These are phyloP conservation scores for Dryas alaskensis DNA, from an alignment of 306 rosid genomes.

Conservation along the genomic window DNA sequence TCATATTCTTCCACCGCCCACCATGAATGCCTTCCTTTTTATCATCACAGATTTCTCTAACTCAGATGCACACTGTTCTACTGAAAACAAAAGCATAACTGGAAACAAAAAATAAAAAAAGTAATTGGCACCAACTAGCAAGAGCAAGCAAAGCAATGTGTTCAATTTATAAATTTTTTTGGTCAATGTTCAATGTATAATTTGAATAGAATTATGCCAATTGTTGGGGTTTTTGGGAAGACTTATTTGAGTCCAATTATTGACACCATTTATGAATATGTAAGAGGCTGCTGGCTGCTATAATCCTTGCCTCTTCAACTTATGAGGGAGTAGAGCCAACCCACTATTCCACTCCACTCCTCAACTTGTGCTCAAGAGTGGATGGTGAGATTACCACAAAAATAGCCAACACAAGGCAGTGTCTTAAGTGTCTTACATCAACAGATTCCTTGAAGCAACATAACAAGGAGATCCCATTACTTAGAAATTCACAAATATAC, in stretches of 20 bases:
- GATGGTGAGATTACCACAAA: slow-evolving; percentile 10
- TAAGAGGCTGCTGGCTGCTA: too few relatives aligned
- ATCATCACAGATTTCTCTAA: background rate
- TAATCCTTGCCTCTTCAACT: too few relatives aligned
- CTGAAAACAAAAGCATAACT: background rate
- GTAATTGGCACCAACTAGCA: too few relatives aligned
- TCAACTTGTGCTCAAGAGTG: background rate
- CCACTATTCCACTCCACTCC: slow-evolving; percentile 6
- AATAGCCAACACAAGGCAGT: background rate
- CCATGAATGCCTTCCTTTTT: background rate
- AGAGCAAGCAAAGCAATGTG: too few relatives aligned
- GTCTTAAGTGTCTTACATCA: slow-evolving; percentile 8
- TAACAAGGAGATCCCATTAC: background rate
- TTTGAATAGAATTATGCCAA: background rate
- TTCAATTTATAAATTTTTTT: too few relatives aligned
- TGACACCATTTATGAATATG: background rate
- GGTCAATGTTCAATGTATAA: background rate
- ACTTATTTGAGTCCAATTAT: background rate
- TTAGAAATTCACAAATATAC: too few relatives aligned
- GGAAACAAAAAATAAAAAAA: too few relatives aligned
- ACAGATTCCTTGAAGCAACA: slow-evolving; percentile 15
- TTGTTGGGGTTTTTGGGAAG: background rate
- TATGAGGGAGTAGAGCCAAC: background rate
- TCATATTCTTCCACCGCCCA: slow-evolving; percentile 8
- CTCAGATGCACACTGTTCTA: background rate